Evolutionary conservation across 73 alveolate species (phyloP), one percentile per base, ranked within the genome.

Genomic region (Paramecium tetraurelia): DNA sequence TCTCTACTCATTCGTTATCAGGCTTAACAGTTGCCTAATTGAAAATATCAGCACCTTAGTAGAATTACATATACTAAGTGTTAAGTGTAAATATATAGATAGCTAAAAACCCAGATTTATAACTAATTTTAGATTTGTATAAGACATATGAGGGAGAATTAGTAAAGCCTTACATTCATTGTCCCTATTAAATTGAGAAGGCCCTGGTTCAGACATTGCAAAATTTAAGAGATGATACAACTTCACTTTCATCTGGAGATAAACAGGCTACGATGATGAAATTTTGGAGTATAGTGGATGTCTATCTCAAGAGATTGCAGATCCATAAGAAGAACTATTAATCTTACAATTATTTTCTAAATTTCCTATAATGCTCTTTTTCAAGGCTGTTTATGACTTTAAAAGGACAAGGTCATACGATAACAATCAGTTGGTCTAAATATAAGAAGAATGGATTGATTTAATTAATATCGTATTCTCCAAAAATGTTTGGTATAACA

Each of bases 161-260:
- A 40, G 21, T 72, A 35, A 72, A 40, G 11, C 3, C 4, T 14
- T 31, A 14, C 6, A 40, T 43, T 12, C 90, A 80, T n/a, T n/a
- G n/a, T 80, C 90, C 90, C 1, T 80, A 24, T 80, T 44, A 80
- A 21, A 44, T 80, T 10, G 90, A 80, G 12, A 80, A 48, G 38
- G 76, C 77, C 0, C 5, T 80, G 18, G 12, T 44, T 43, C 21
- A 41, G 33, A 31, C 90, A 8, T 46, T 80, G 5, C 9, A 80
- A 46, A 48, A 44, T 46, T 80, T 80, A 80, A 80, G 90, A 80
- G 90, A 80, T 44, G 90, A 80, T 80, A 46, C 29, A 41, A 44
- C 76, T 2, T 0, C n/a, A n/a, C 11, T 40, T 1, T 6, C 50
- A 24, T 5, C 36, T 77, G 27, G 53, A 24, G 46, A 18, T 44